Evolutionary conservation across 805 yeast genomes (phyloP).

Genomic region (Wickerhamiella qilinensis): DNA sequence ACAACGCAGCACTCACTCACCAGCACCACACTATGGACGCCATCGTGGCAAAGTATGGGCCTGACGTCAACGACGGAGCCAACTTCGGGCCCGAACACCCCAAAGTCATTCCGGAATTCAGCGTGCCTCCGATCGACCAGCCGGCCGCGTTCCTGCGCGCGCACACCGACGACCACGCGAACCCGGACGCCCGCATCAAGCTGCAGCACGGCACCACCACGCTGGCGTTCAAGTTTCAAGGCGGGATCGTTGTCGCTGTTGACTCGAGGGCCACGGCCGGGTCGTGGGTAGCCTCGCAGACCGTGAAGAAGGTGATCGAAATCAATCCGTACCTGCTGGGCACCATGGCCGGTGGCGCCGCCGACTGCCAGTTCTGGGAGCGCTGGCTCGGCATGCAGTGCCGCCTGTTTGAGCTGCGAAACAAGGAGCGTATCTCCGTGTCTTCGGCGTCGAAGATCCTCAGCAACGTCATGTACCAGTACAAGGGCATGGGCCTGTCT

Average conservation of each 20-base stretch:
- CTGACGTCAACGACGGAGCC: background rate
- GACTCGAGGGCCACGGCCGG: slow-evolving; percentile 98
- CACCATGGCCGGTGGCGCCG: slow-evolving; percentile 99
- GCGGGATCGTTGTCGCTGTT: slow-evolving; percentile 88
- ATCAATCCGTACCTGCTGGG: slow-evolving; percentile 91
- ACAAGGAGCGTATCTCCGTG: slow-evolving; percentile 86
- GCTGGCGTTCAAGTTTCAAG: slow-evolving; percentile 86
- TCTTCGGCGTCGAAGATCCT: slow-evolving; percentile 94
- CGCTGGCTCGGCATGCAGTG: slow-evolving; percentile 97
- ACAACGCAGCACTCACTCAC: too few relatives aligned
- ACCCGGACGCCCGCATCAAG: slow-evolving; percentile 89
- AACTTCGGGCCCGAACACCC: background rate
- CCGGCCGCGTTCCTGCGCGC: slow-evolving; percentile 91
- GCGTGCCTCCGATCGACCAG: slow-evolving; percentile 68
- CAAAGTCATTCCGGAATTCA: slow-evolving; percentile 18
- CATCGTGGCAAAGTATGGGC: background rate
- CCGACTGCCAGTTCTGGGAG: slow-evolving; percentile 99
- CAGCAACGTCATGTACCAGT: slow-evolving; percentile 75
- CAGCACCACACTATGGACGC: slow-evolving; percentile 1
- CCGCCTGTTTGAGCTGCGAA: slow-evolving; percentile 83
- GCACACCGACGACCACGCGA: slow-evolving; percentile 89
- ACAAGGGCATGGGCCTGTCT: slow-evolving; percentile 95
- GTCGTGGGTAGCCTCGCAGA: slow-evolving; percentile 93
- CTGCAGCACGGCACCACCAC: slow-evolving; percentile 99
- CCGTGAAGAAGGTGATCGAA: slow-evolving; percentile 93